phyloP scores from a whole-genome alignment of 805 yeast genomes.

The Yarrowia porcina region DNA sequence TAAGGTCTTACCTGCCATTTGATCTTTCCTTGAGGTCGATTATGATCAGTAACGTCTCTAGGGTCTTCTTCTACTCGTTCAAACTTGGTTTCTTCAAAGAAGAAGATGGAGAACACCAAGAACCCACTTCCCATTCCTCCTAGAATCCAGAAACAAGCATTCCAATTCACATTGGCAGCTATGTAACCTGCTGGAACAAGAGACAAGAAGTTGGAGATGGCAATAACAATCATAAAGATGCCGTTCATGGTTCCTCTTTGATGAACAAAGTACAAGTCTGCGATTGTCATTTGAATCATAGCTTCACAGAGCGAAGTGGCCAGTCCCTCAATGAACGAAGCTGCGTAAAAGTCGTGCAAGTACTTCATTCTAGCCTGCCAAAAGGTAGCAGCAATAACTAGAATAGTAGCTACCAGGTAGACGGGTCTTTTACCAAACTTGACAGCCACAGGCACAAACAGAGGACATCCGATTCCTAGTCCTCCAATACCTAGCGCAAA shows the following conservation, averaged over 20 bases:
- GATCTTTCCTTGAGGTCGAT: not conserved
- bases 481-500: conserved; percentile 1
- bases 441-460: not conserved
- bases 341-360: not conserved
- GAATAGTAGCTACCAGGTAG: not conserved
- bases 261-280: conserved; percentile 3
- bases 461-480: not conserved
- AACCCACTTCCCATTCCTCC: not conserved
- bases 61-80: not conserved
- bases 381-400: not conserved
- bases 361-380: conserved; percentile 3
- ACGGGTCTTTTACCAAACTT: not conserved
- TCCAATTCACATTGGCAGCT: not conserved
- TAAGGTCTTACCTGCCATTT: not conserved
- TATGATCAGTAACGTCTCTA: not conserved
- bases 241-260: conserved; percentile 13
- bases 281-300: not conserved
- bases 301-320: conserved; percentile 5
- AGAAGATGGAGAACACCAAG: not conserved
- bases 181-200: not conserved
- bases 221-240: not conserved
- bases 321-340: not conserved
- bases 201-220: not conserved
- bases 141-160: not conserved
- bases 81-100: not conserved